Conservation (phyloP, 768 basidiomycete species). For the Gymnopilus dilepis region DNA sequence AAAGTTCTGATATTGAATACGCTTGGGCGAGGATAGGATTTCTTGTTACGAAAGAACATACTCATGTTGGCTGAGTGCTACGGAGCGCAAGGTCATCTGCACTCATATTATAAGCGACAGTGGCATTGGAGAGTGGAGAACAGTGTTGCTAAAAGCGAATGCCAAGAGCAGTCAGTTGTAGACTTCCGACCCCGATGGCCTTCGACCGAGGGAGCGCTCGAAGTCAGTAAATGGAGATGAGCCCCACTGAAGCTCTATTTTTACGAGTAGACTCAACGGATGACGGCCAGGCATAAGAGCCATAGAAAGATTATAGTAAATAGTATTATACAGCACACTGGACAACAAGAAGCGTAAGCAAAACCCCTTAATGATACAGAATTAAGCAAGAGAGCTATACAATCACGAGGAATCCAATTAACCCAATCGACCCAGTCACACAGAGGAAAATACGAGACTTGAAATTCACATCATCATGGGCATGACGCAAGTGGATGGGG, state of each 20-base stretch:
- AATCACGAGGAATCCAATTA: not conserved
- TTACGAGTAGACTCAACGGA: not conserved
- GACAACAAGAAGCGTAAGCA: not conserved
- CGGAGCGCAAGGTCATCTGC: not conserved
- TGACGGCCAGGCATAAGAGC: not conserved
- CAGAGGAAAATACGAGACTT: no score
- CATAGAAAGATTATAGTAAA: not conserved
- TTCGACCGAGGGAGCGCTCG: not conserved
- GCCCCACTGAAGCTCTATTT: not conserved
- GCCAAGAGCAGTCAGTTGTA: not conserved
- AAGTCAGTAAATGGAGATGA: not conserved
- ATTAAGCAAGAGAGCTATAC: not conserved
- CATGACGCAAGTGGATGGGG: conserved; percentile 33
- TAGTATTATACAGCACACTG: not conserved
- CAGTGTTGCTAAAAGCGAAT: not conserved
- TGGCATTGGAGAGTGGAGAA: not conserved
- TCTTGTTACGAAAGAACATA: conserved; percentile 2
- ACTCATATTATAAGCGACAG: not conserved
- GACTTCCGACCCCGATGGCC: not conserved
- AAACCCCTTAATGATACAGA: not conserved
- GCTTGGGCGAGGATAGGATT: not conserved
- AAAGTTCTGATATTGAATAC: conserved; percentile 3
- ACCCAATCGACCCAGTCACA: not conserved
- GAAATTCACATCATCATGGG: conserved; percentile 27
- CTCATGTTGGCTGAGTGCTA: not conserved